Base-by-base conservation (phyloP, 371 early-diverging fungal species). In the Mortierella sp. region DNA sequence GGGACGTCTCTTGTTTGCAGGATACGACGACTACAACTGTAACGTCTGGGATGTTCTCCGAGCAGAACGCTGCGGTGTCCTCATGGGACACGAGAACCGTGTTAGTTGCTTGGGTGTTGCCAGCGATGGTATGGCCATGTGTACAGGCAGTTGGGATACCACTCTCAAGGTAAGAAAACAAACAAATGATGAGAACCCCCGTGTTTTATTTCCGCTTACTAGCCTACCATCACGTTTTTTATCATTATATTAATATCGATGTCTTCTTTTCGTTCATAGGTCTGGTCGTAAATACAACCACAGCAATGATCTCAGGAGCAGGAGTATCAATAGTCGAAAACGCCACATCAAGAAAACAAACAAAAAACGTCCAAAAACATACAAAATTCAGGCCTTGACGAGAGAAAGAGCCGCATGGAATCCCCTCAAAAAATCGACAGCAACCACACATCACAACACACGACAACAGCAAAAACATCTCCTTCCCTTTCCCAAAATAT, bases 11-110 rank as follows among this genome's bases (percentile, higher is more conserved):
- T 87, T 99, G 73, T 99, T 99, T 92, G 97, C 98, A 31, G 99
- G 99, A 54, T 99, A 99, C 84, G 99, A 99, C 84, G 99, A 99
- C 89, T 98, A 95, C 85, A 98, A 97, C 89, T 96, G 97, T 92
- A 98, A 98, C 81, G 99, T 98, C 7, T 99, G 99, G 99, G 99
- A 99, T 89, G 97, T 98, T 21, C 92, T 99, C 71, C 97, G 97
- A 88, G 97, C 97, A 70, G 96, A 98, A 72, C 93, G 98, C 75
- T 97, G 98, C 34, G 98, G 98, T 65, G 96, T 97, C 2, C 88
- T 99, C 79, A 94, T 97, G 58, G 96, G 95, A n/a, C 99, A 99
- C 88, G 99, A 99, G 72, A 99, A 99, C 91, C 94, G 99, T 58
- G 99, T 99, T 24, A 96, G 96, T 80, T 99, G 99, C 88, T 89